Evolutionary conservation across 2,329 filamentous ascomycete genomes (phyloP).

Genomic region (Cladosporium sphaerospermum): DNA sequence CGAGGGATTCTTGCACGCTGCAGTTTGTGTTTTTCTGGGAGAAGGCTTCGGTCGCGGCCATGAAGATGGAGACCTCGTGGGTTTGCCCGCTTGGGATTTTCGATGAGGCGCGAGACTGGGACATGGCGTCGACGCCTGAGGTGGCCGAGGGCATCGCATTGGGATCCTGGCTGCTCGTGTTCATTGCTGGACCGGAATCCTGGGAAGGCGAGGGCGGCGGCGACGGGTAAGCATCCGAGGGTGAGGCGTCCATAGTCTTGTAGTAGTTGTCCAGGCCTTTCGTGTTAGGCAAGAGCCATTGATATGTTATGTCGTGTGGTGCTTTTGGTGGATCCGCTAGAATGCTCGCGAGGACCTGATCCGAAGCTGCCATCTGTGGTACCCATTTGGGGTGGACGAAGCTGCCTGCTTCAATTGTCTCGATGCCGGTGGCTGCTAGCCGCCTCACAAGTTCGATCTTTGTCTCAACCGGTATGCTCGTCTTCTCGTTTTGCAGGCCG

Average conservation of each 20-base stretch:
- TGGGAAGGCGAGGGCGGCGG: constrained; percentile 33
- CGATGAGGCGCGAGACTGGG: constrained; percentile 39
- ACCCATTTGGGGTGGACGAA: constrained; percentile 82
- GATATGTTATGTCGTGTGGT: constrained; percentile 58
- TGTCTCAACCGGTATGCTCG: constrained; percentile 59
- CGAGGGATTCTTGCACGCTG: constrained; percentile 65
- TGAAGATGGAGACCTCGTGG: constrained; percentile 71
- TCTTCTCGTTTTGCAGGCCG: constrained; percentile 81
- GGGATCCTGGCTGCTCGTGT: constrained; percentile 38
- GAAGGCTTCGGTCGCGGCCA: constrained; percentile 74
- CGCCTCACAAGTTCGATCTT: constrained; percentile 71
- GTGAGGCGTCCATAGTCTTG: constrained; percentile 44
- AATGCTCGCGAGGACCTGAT: constrained; percentile 65
- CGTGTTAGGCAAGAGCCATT: constrained; percentile 72
- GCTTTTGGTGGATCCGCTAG: constrained; percentile 53
- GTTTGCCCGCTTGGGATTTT: constrained; percentile 26
- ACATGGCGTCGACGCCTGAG: constrained; percentile 34
- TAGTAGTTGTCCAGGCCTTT: constrained; percentile 63
- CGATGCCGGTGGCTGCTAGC: constrained; percentile 61
- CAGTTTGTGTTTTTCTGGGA: constrained; percentile 78
- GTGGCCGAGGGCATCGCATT: constrained; percentile 36
- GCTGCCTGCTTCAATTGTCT: constrained; percentile 71
- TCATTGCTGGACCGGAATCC: constrained; percentile 34
- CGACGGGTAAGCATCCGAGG: constrained; percentile 36
- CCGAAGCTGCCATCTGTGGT: constrained; percentile 79